Conservation (phyloP, 2,329 filamentous ascomycete species). For the Didymella segeticola region DNA sequence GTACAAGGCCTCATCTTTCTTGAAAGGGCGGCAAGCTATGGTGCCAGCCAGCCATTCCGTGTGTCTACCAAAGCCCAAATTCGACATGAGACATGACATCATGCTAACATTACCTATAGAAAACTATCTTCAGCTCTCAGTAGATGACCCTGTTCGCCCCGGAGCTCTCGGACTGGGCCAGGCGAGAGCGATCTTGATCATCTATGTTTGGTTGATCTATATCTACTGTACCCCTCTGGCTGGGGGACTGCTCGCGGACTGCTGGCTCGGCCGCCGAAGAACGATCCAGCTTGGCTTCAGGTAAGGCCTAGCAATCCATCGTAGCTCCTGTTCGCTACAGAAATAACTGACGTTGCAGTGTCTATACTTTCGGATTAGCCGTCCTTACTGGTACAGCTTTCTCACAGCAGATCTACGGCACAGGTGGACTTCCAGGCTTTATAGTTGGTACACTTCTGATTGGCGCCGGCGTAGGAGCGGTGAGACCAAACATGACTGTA, state of each 20-base stretch:
- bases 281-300: constrained; percentile 35
- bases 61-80: background rate
- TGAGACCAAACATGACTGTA: constrained; percentile 10
- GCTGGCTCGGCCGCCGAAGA: constrained; percentile 41
- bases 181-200: constrained; percentile 55
- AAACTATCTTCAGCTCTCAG: constrained; percentile 46
- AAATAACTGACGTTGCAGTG: constrained; percentile 4
- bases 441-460: constrained; percentile 6
- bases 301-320: constrained; percentile 8
- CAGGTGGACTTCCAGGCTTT: constrained; percentile 10
- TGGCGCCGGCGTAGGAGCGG: constrained; percentile 5
- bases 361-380: constrained; percentile 8
- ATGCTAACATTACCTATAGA: constrained; percentile 20
- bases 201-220: constrained; percentile 61
- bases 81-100: background rate
- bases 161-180: constrained; percentile 24
- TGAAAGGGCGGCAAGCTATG: constrained; percentile 9
- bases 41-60: constrained; percentile 3
- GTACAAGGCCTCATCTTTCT: constrained; percentile 3
- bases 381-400: constrained; percentile 9
- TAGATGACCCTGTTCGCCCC: constrained; percentile 35
- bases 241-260: constrained; percentile 41
- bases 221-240: constrained; percentile 41
- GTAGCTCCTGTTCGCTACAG: no score
- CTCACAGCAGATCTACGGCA: background rate